phyloP scores from a whole-genome alignment of 345 rosid genomes.

The Melaleuca quinquenervia region DNA sequence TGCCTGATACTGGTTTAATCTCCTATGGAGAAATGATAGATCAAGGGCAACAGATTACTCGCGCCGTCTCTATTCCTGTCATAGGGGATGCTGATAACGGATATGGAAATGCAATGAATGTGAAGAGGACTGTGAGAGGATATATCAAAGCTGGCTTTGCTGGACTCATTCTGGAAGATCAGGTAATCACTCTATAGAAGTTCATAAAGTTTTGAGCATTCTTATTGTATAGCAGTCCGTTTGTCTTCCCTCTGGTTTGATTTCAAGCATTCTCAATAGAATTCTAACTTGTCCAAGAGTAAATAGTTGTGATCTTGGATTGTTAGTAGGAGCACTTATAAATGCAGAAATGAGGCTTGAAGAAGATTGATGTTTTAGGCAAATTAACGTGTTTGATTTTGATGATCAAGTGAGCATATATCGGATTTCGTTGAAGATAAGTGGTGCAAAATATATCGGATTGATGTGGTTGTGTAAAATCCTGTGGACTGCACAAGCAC shows the following conservation, averaged over 20 bases:
- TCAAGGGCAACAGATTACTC: conserved; percentile 71
- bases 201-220: background rate
- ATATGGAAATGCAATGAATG: conserved; percentile 76
- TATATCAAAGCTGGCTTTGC: conserved; percentile 80
- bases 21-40: conserved; percentile 93
- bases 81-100: conserved; percentile 90
- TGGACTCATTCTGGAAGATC: conserved; percentile 82
- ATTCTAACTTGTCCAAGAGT: background rate
- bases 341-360: background rate
- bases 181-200: conserved; percentile 22
- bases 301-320: background rate
- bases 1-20: conserved; percentile 60
- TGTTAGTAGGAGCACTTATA: background rate
- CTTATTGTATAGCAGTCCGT: background rate
- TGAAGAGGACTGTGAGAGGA: conserved; percentile 79
- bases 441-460: background rate
- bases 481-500: background rate
- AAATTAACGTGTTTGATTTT: background rate
- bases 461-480: background rate
- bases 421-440: background rate
- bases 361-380: background rate
- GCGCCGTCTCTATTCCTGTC: conserved; percentile 63
- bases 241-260: background rate
- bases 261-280: background rate
- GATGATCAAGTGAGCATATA: background rate